Evolutionary conservation across 2,329 filamentous ascomycete genomes (phyloP).

Genomic region (Clonostachys rhizophaga): DNA sequence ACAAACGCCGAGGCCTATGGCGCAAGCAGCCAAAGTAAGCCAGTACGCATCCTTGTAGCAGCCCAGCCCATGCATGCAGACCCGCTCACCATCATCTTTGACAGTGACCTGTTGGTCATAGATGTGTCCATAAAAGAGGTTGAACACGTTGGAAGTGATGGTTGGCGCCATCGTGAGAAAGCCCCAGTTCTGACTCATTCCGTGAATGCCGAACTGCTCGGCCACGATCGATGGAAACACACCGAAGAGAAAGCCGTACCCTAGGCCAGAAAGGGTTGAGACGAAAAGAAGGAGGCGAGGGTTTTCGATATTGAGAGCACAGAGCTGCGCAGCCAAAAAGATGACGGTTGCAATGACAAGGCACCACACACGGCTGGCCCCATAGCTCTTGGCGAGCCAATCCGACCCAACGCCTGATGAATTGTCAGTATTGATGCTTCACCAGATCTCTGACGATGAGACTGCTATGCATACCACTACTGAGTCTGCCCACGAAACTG

Average conservation of each 20-base stretch:
- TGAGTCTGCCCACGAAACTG: constrained; percentile 78
- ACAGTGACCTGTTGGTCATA: constrained; percentile 77
- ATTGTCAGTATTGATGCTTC: constrained; percentile 3
- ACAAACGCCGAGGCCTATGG: constrained; percentile 63
- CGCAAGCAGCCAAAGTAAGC: constrained; percentile 69
- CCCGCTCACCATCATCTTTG: constrained; percentile 61
- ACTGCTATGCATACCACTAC: constrained; percentile 52
- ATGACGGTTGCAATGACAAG: constrained; percentile 71
- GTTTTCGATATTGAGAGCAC: constrained; percentile 69
- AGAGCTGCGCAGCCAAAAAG: constrained; percentile 76
- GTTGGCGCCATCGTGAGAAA: constrained; percentile 89
- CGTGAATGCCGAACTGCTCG: constrained; percentile 85
- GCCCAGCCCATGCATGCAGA: constrained; percentile 70
- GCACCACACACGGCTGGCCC: constrained; percentile 87
- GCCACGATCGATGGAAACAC: constrained; percentile 87
- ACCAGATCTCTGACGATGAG: constrained; percentile 4
- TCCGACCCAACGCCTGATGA: constrained; percentile 78
- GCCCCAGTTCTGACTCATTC: constrained; percentile 93
- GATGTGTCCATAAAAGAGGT: constrained; percentile 80
- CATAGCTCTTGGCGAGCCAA: constrained; percentile 75
- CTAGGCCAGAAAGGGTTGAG: constrained; percentile 79
- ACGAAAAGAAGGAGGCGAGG: constrained; percentile 74
- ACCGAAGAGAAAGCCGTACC: constrained; percentile 90
- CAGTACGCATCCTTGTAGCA: constrained; percentile 83
- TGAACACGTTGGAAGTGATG: constrained; percentile 86